Evolutionary conservation across 108 stramenopile genomes (phyloP), one percentile per base, ranked within the genome.

Genomic region (Chaetoceros tenuissimus): DNA sequence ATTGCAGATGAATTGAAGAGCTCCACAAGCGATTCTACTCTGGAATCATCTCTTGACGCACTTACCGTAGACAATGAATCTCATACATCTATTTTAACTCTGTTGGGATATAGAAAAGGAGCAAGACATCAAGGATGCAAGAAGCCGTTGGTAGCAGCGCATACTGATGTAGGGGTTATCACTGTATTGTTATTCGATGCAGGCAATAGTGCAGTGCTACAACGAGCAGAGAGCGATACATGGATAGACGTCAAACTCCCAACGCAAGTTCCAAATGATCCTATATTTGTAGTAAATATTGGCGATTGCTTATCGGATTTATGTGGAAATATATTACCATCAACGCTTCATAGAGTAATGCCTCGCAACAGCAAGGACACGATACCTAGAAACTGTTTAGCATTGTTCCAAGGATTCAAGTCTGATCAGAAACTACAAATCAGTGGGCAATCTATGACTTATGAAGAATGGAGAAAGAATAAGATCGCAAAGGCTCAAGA

Each of bases 251-350:
- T 87, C 21, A 31, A 48, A 20, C 55, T 87, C 24, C 85, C 82
- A 0, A 28, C 28, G 19, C 24, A 24, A 0, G 31, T 74, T n/a
- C 61, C 59, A 3, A 48, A 71, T 7, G 87, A 88, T 64, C 87
- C 82, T 8, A 46, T 82, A 46, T 82, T 83, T 61, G 87, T 88
- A 3, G 65, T 88, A 19, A 88, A 88, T 59, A 77, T 84, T 46
- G 87, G 81, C 23, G 87, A 88, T 59, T 88, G 87, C 53, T 62
- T 88, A 19, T 80, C 82, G 1, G 87, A 84, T 20, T 48, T 88
- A 43, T 78, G 60, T 30, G 55, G 63, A 5, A 69, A 69, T 27
- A 26, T 31, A 34, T 40, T 86, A 20, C 74, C 79, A 1, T 88
- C 82, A 3, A 80, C 81, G 3, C 46, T 84, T 16, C 82, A 88